Evolutionary conservation across 495 filamentous ascomycete genomes (phyloP), one percentile per base, ranked within the genome.

Genomic region (Tuber borchii): DNA sequence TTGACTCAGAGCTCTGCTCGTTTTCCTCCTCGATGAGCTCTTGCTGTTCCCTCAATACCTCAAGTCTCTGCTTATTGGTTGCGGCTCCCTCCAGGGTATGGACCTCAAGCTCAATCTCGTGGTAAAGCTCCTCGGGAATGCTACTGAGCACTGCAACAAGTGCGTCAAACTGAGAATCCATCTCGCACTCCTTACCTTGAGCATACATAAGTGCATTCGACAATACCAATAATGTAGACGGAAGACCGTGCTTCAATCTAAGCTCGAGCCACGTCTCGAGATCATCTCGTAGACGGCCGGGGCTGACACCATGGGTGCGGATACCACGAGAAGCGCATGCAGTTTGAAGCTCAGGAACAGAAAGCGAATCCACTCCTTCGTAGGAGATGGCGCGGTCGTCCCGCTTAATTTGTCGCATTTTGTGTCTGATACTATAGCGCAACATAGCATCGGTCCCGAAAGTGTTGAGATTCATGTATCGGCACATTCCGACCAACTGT

Each of bases 381-480:
- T 91, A 97, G 83, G 89, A 91, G 83, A 99, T 99, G 40, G 95
- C 95, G 56, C 90, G 90, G 85, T 99, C 95, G 80, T 99, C 95
- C 68, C 93, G 89, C 89, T 99, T 99, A 87, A 98, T 98, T 84
- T 99, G 95, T 71, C 95, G 91, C 96, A 99, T 98, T 71, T 94
- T 91, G 86, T 97, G 93, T 31, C 95, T 93, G 81, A 99, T 91
- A 82, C 95, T 94, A 85, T 98, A 99, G n/a, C 95, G 91, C 65
- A 99, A 90, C 90, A 98, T 94, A 81, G 91, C 90, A 84, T 99
- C 95, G 31, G 96, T 97, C 76, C 95, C 95, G 83, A 99, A 97
- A 8, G 93, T 93, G 86, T 93, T 96, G 65, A 99, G 87, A 85
- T 97, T 98, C 90, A 99, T 93, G 85, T 99, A 99, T 26, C 93